A percentile compares a stretch with the other conserved stretches of the same genome.
phyloP scores from a whole-genome alignment of 768 basidiomycete genomes.

The Suillus americanus region DNA sequence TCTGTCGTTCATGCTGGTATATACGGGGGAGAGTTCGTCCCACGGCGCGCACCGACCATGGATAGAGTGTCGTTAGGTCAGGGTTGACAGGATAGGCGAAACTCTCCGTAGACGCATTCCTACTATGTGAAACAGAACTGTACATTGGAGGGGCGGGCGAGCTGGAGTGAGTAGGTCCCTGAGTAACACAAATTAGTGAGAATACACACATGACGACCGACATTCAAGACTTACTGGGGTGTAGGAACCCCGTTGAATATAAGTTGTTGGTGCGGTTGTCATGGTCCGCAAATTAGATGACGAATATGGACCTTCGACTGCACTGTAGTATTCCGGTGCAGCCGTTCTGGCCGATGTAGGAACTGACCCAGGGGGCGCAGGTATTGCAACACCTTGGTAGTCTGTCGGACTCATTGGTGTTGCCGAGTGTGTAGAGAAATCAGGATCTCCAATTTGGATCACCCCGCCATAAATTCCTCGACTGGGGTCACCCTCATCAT shows the following conservation, averaged over 20 bases:
- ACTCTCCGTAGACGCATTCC: constrained; percentile 25
- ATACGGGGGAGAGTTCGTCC: constrained; percentile 25
- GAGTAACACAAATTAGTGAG: not conserved
- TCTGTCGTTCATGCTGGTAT: constrained; percentile 21
- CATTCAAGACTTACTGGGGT: constrained; percentile 1
- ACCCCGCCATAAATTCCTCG: constrained; percentile 8
- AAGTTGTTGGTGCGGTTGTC: not conserved
- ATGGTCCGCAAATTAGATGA: not conserved
- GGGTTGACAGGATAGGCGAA: constrained; percentile 15
- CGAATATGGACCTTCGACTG: not conserved
- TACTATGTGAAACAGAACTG: constrained; percentile 4
- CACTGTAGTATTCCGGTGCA: constrained; percentile 9
- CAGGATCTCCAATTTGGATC: constrained; percentile 21
- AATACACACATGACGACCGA: not conserved
- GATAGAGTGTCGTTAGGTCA: constrained; percentile 35
- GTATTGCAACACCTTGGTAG: not conserved
- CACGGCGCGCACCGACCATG: constrained; percentile 36
- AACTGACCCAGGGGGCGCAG: not conserved
- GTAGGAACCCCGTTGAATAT: not conserved
- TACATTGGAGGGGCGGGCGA: constrained; percentile 9
- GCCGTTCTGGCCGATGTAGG: constrained; percentile 2
- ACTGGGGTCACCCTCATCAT: constrained; percentile 3
- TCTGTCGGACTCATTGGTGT: constrained; percentile 9
- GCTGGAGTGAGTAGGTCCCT: not conserved
- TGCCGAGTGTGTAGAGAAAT: constrained; percentile 12